Evolutionary conservation across 176 grass and related monocot genomes (phyloP), one percentile per base, ranked within the genome.

Genomic region (Ananas comosus): DNA sequence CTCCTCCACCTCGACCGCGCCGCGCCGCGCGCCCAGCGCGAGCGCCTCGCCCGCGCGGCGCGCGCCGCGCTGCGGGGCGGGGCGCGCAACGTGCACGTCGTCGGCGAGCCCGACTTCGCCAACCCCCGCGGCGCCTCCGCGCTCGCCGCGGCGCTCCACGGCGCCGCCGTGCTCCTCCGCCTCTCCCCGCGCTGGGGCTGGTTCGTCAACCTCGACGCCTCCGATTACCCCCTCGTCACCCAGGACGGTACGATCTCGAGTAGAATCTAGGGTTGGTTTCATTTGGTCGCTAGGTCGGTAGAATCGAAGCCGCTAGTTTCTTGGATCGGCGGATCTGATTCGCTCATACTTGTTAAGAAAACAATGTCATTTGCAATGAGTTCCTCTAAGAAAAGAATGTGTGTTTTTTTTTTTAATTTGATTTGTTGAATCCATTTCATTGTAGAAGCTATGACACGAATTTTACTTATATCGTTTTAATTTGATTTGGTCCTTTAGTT

Each of bases 1-100:
- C 82, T 92, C 67, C 86, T 97, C 82, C 94, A 90, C 24, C 89
- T 97, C 74, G 89, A 97, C 68, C 65, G 86, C 64, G 79, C 89
- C 27, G 86, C 93, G 11, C 57, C 93, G 14, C 75, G 48, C 22
- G 66, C 49, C 6, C 81, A 97, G 63, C 79, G 93, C 51, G 79
- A 71, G 1, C 72, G 77, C 47, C 83, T 97, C 33, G 86, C 86
- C 0, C 70, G 77, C 9, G 33, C 52, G 4, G 63, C 71, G 21
- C 79, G 80, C 23, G 10, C 42, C 0, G 72, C 65, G 8, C 72
- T 86, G 42, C 79, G 80, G 51, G 50, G 70, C 72, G 72, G 61
- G 3, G 64, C 50, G 25, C 13, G 68, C 50, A 97, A 97, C 50
- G 89, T 97, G 48, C 86, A 97, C 72, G 84, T 97, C 74, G 82